A percentile compares a stretch with the other conserved stretches of the same genome.
These are phyloP conservation scores for Fusarium papillatum DNA, from an alignment of 2,329 filamentous ascomycete genomes.

Conservation along the genomic window DNA sequence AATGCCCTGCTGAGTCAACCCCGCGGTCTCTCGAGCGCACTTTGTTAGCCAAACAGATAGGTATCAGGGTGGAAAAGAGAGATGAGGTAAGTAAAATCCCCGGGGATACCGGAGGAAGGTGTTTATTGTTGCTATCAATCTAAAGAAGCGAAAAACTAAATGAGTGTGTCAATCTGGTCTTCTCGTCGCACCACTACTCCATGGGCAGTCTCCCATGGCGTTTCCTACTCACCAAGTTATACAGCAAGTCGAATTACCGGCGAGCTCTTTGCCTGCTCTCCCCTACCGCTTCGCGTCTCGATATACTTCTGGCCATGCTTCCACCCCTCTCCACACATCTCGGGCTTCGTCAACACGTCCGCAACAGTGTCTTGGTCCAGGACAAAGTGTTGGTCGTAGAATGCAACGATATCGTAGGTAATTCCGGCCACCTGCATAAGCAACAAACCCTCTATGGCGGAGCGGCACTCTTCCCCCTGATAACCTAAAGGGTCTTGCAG, in stretches of 20 bases:
- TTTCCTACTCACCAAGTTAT: not conserved
- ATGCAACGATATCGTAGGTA: not conserved
- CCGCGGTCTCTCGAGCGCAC: too few species aligned
- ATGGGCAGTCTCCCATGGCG: not conserved
- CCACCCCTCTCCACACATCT: not conserved
- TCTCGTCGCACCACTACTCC: not conserved
- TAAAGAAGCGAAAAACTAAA: not conserved
- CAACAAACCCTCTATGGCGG: not conserved
- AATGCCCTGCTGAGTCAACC: too few species aligned
- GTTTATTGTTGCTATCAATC: not conserved
- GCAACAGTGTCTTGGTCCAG: not conserved
- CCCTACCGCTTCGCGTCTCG: not conserved
- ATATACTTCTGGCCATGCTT: not conserved
- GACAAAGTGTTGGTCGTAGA: not conserved
- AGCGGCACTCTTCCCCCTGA: not conserved
- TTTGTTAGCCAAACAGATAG: too few species aligned
- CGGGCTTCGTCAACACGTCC: not conserved
- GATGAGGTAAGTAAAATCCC: not conserved
- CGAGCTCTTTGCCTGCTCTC: not conserved
- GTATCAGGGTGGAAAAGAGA: not conserved
- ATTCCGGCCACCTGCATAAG: fast-evolving
- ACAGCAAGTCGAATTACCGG: not conserved
- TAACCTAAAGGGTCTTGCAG: not conserved
- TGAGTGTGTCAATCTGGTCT: not conserved
- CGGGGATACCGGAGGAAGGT: not conserved